phyloP scores from a whole-genome alignment of 768 basidiomycete species.

The Coprinopsis cinerea region DNA sequence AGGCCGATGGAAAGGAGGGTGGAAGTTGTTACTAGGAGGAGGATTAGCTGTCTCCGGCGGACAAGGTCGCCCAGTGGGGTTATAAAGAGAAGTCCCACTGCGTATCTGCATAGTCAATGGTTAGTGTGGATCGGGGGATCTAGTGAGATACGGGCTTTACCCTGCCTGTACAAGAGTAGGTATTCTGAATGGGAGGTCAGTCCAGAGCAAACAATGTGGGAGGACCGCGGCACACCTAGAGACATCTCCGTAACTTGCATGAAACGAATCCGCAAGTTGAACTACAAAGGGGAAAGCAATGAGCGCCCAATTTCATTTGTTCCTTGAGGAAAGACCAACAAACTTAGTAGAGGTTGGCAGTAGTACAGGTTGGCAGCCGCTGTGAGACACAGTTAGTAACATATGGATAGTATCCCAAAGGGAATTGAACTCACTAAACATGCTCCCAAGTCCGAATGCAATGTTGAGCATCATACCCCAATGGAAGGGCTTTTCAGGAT shows the following conservation, averaged over 20 bases:
- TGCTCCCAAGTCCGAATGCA: slow-evolving; percentile 60
- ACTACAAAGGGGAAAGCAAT: not conserved
- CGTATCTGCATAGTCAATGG: slow-evolving; percentile 44
- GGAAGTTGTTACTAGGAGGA: slow-evolving; percentile 49
- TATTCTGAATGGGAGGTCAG: slow-evolving; percentile 33
- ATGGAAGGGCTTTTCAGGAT: slow-evolving; percentile 42
- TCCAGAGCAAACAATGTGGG: not conserved
- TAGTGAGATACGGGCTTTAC: slow-evolving; percentile 24
- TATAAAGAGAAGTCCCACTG: slow-evolving; percentile 65
- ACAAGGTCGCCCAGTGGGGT: slow-evolving; percentile 82
- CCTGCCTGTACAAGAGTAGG: slow-evolving; percentile 67
- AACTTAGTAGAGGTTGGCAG: slow-evolving; percentile 1
- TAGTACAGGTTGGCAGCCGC: slow-evolving; percentile 3
- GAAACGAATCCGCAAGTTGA: not conserved
- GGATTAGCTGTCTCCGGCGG: slow-evolving; percentile 63
- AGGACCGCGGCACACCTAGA: not conserved
- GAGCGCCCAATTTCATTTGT: not conserved
- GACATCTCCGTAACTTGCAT: not conserved
- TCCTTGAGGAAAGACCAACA: not conserved
- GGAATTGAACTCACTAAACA: slow-evolving; percentile 37
- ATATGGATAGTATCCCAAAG: not conserved
- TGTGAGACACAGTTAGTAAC: not conserved
- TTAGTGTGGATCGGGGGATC: too few relatives aligned
- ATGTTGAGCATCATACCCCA: slow-evolving; percentile 50
- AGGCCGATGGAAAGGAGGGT: slow-evolving; percentile 65